Conservation (phyloP, 1,284 basidiomycete species). For the Taiwanofungus camphoratus region DNA sequence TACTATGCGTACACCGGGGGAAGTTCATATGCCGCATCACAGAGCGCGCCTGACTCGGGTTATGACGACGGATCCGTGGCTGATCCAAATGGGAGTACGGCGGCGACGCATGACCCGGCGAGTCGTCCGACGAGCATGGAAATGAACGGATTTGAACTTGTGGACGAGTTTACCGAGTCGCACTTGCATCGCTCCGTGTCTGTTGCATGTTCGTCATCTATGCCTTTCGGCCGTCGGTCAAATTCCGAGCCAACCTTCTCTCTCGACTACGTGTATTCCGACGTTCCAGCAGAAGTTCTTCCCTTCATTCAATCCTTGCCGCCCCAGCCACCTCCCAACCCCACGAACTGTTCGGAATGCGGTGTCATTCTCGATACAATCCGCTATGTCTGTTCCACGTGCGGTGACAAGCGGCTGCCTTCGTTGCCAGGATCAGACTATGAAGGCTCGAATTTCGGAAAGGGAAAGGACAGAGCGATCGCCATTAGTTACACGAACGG, state of each 20-base stretch:
- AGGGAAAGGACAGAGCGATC: constrained; percentile 23
- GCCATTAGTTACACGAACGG: constrained; percentile 13
- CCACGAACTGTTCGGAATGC: constrained; percentile 80
- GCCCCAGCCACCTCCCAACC: constrained; percentile 53
- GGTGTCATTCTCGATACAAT: constrained; percentile 68
- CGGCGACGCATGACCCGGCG: constrained; percentile 12
- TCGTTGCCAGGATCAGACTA: constrained; percentile 23
- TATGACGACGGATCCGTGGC: constrained; percentile 42
- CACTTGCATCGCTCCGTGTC: constrained; percentile 5
- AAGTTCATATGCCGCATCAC: constrained; percentile 40
- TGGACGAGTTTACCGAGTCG: constrained; percentile 25
- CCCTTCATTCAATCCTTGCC: constrained; percentile 41
- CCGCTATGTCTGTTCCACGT: constrained; percentile 82
- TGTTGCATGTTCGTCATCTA: constrained; percentile 15
- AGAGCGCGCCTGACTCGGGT: constrained; percentile 42
- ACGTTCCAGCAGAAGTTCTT: constrained; percentile 48
- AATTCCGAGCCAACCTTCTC: constrained; percentile 28
- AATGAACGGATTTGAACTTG: constrained; percentile 51
- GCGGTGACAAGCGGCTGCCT: constrained; percentile 63
- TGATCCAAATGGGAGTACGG: constrained; percentile 20
- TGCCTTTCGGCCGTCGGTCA: constrained; percentile 18
- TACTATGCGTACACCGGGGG: constrained; percentile 67
- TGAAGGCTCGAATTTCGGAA: constrained; percentile 15
- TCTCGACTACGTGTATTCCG: constrained; percentile 29
- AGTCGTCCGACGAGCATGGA: constrained; percentile 56